phyloP scores from a whole-genome alignment of 306 rosid genomes.

The apple (Malus domestica) region ASM211411v1 NC_041805.1:25685501-25686000 shows the following conservation, averaged over 20 bases:
- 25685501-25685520: slow-evolving; percentile 60
- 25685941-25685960: slow-evolving; percentile 90
- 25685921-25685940: slow-evolving; percentile 65
- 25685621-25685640: slow-evolving; percentile 72
- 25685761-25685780: slow-evolving; percentile 56
- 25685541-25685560: slow-evolving; percentile 69
- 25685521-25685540: slow-evolving; percentile 69
- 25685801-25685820: slow-evolving; percentile 53
- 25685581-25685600: slow-evolving; percentile 50
- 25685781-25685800: slow-evolving; percentile 44
- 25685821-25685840: slow-evolving; percentile 92
- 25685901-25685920: slow-evolving; percentile 73
- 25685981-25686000: slow-evolving; percentile 65
- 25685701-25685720: slow-evolving; percentile 87
- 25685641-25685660: slow-evolving; percentile 80
- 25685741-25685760: slow-evolving; percentile 73
- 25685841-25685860: slow-evolving; percentile 85
- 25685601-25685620: slow-evolving; percentile 49
- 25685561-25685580: slow-evolving; percentile 65
- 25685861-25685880: slow-evolving; percentile 66
- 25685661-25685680: slow-evolving; percentile 73
- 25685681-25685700: slow-evolving; percentile 58
- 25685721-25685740: slow-evolving; percentile 36
- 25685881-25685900: slow-evolving; percentile 57
- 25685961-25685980: slow-evolving; percentile 83